phyloP scores from a whole-genome alignment of 306 rosid species.

The Morella rubra region DNA sequence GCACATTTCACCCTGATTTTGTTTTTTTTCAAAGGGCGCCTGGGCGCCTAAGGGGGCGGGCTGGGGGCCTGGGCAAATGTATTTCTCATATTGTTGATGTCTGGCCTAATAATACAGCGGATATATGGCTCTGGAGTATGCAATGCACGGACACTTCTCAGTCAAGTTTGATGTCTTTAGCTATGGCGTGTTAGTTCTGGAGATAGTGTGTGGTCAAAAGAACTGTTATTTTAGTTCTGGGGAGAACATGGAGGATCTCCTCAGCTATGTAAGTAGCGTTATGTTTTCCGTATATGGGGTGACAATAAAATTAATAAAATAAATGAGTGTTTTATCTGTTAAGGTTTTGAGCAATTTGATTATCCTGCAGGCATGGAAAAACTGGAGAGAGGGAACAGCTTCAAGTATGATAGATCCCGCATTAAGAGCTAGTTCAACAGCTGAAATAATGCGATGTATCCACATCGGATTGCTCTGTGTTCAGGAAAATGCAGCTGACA shows the following conservation, averaged over 20 bases:
- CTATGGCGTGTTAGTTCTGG: constrained; percentile 21
- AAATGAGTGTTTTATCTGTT: too few relatives aligned
- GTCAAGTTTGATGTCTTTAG: constrained; percentile 27
- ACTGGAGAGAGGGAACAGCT: too few relatives aligned
- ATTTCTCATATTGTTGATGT: neutral
- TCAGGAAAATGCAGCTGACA: neutral
- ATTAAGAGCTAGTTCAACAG: neutral
- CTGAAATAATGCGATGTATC: constrained; percentile 23
- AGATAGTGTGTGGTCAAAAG: constrained; percentile 5
- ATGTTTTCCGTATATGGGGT: too few relatives aligned
- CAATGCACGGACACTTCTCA: neutral
- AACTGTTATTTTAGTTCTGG: neutral
- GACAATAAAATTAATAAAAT: too few relatives aligned
- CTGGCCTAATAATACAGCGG: constrained; percentile 13
- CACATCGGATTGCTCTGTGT: constrained; percentile 27
- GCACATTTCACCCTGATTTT: too few relatives aligned
- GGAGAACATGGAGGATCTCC: constrained; percentile 12
- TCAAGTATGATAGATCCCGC: neutral
- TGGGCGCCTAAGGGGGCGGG: too few relatives aligned
- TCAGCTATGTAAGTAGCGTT: constrained; percentile 13
- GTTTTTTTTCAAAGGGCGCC: too few relatives aligned
- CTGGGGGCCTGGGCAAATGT: too few relatives aligned
- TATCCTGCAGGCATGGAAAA: too few relatives aligned
- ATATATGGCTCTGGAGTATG: neutral
- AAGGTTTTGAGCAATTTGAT: too few relatives aligned